These are phyloP conservation scores for Ophiostoma quercus DNA, from an alignment of 2,329 filamentous ascomycete genomes.

Conservation along the genomic window DNA sequence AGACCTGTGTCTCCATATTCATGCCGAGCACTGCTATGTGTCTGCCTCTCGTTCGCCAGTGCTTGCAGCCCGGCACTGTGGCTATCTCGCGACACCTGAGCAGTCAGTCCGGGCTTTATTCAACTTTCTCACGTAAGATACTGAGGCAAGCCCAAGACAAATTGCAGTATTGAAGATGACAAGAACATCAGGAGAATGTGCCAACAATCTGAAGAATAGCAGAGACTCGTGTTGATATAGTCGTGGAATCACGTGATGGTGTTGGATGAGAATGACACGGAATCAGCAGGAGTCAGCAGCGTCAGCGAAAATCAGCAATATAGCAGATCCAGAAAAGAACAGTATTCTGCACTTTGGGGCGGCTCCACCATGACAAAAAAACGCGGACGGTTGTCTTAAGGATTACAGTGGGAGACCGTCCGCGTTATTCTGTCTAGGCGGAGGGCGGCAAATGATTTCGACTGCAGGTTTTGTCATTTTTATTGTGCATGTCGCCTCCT, in stretches of 20 bases:
- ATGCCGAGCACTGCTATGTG: constrained; percentile 16
- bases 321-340: neutral
- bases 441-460: neutral
- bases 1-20: constrained; percentile 5
- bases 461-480: neutral
- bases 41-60: constrained; percentile 17
- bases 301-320: neutral
- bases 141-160: neutral
- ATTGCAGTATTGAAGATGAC: neutral
- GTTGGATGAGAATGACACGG: neutral
- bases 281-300: neutral
- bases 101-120: neutral
- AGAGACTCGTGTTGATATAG: neutral
- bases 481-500: neutral
- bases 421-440: no score
- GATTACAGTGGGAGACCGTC: no score
- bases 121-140: neutral
- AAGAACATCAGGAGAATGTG: neutral
- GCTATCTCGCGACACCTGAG: neutral
- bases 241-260: neutral
- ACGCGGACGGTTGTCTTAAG: no score
- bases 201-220: no score
- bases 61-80: neutral
- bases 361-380: no score
- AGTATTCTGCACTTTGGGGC: neutral